phyloP scores from a whole-genome alignment of 2,329 filamentous ascomycete species.

The Colletotrichum sp. region DNA sequence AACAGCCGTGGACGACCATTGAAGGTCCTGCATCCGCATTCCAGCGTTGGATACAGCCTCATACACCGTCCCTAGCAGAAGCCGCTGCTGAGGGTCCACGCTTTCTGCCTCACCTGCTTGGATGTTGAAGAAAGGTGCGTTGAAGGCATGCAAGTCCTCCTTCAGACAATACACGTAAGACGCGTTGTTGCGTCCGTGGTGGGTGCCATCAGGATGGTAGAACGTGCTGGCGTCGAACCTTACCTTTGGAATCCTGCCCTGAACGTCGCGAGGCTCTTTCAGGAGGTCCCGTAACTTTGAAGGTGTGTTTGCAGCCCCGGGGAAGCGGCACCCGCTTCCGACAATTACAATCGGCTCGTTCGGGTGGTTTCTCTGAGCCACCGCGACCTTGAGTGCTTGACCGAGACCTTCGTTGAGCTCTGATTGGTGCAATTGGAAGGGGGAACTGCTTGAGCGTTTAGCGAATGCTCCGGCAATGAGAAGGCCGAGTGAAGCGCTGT shows the following conservation, averaged over 20 bases:
- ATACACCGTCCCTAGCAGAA: slow-evolving; percentile 37
- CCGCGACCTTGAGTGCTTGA: too few species aligned
- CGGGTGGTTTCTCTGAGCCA: too few species aligned
- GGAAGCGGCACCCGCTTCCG: slow-evolving; percentile 26
- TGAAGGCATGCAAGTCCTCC: slow-evolving; percentile 22
- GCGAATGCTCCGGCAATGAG: too few species aligned
- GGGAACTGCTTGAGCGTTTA: too few species aligned
- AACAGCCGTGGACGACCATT: not conserved
- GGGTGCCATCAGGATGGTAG: not conserved
- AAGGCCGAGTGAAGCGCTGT: too few species aligned
- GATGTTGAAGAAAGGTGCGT: slow-evolving; percentile 33
- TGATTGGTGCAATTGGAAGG: too few species aligned
- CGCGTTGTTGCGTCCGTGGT: slow-evolving; percentile 24
- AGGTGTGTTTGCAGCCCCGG: slow-evolving; percentile 20
- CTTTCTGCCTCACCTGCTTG: slow-evolving; percentile 29
- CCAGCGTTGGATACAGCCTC: slow-evolving; percentile 31
- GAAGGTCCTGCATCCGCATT: not conserved
- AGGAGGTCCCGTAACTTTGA: slow-evolving; percentile 25
- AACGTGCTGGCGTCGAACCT: not conserved
- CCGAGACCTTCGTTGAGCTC: too few species aligned
- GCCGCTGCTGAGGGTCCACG: slow-evolving; percentile 38
- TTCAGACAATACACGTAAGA: slow-evolving; percentile 21
- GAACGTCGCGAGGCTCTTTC: slow-evolving; percentile 1
- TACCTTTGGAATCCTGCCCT: not conserved
- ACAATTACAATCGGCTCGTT: slow-evolving; percentile 26